Evolutionary conservation across 805 yeast genomes (phyloP).

Genomic region (Monosporozyma solicola): DNA sequence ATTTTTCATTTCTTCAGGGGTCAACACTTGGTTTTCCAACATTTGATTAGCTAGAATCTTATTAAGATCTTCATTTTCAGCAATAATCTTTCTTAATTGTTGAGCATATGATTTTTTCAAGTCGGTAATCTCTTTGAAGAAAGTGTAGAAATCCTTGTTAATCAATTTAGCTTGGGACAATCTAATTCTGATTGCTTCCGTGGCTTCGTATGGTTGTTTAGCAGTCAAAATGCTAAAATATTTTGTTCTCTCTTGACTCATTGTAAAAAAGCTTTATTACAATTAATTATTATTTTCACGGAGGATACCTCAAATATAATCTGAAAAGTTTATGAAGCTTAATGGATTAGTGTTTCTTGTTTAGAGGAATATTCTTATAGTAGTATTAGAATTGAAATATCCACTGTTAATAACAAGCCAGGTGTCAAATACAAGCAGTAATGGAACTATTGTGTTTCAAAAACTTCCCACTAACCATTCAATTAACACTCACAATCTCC

Average conservation of each 20-base stretch:
- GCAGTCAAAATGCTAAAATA: slow-evolving; percentile 32
- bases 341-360: neutral
- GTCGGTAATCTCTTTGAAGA: slow-evolving; percentile 48
- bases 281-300: too few species aligned
- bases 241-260: slow-evolving; percentile 26
- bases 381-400: too few species aligned
- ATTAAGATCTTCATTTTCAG: slow-evolving; percentile 30
- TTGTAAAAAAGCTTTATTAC: neutral
- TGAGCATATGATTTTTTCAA: slow-evolving; percentile 40
- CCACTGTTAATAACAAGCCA: neutral
- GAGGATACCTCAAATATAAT: neutral
- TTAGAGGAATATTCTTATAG: neutral
- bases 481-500: neutral
- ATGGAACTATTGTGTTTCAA: neutral
- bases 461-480: neutral
- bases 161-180: slow-evolving; percentile 44
- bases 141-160: slow-evolving; percentile 52
- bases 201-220: slow-evolving; percentile 49
- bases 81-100: slow-evolving; percentile 34
- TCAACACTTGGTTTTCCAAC: slow-evolving; percentile 34
- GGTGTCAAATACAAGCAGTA: neutral
- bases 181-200: slow-evolving; percentile 51
- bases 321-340: neutral
- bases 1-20: slow-evolving; percentile 39
- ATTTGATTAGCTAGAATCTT: slow-evolving; percentile 27